Evolutionary conservation across 208 protist species (phyloP).

Genomic region (Leishmania braziliensis): DNA sequence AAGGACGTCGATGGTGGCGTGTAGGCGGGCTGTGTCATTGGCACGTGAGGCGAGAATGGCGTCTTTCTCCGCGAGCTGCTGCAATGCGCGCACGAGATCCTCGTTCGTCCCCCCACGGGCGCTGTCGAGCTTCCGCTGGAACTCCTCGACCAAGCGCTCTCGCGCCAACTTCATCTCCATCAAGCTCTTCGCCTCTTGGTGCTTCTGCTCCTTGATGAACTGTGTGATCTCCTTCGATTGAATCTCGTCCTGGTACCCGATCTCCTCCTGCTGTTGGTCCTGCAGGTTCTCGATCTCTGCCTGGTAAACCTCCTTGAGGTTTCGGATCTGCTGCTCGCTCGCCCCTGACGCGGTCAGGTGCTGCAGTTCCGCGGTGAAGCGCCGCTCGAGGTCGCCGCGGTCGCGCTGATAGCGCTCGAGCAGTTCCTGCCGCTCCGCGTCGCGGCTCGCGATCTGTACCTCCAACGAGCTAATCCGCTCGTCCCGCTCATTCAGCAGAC

Average conservation of each 20-base stretch:
- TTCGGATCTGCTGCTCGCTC: constrained; percentile 71
- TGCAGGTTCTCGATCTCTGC: constrained; percentile 82
- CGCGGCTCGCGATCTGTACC: constrained; percentile 76
- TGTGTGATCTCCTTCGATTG: constrained; percentile 77
- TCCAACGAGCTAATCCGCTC: constrained; percentile 77
- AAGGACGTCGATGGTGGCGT: constrained; percentile 70
- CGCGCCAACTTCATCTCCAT: constrained; percentile 78
- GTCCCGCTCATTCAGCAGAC: constrained; percentile 69
- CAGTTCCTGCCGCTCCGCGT: constrained; percentile 73
- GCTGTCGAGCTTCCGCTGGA: constrained; percentile 80
- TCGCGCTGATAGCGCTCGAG: constrained; percentile 67
- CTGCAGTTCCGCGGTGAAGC: constrained; percentile 68
- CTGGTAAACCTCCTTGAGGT: constrained; percentile 79
- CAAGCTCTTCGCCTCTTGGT: constrained; percentile 72
- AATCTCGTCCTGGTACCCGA: constrained; percentile 80
- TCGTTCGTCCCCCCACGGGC: constrained; percentile 81
- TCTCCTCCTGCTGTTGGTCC: constrained; percentile 86
- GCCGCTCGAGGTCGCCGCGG: constrained; percentile 49
- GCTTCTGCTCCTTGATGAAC: constrained; percentile 83
- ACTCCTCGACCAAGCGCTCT: constrained; percentile 84
- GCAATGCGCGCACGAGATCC: constrained; percentile 67
- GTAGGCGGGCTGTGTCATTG: constrained; percentile 80
- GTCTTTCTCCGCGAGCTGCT: constrained; percentile 83
- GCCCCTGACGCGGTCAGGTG: constrained; percentile 60
- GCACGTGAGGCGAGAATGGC: constrained; percentile 75